Evolutionary conservation across 164 flowering plant genomes (phyloP), one percentile per base, ranked within the genome.

Genomic region (grape (Vitis vinifera)): DNA sequence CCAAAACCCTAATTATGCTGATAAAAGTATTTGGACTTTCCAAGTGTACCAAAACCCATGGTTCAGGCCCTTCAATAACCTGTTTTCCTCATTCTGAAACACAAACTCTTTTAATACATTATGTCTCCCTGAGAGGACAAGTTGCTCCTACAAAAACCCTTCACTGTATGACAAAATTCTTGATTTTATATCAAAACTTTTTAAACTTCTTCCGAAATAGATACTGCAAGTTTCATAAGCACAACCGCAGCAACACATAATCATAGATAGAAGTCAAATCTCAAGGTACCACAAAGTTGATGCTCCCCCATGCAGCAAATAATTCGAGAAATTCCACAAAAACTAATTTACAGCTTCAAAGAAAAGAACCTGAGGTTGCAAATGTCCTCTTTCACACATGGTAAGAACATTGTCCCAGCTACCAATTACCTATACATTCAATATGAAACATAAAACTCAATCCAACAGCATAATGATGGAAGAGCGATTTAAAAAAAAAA

Each of bases 281-380:
- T 30, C 62, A 73, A 67, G 47, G 59, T 70, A 60, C 15, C 60
- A 44, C 49, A 57, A 72, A 68, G 52, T 68, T 52, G 60, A 71
- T 49, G 74, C 71, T 68, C 69, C 56, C 63, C 64, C 12, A 14
- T 10, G 51, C 61, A 63, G 75, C 50, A 66, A 62, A 59, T 48
- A 58, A 44, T 59, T 58, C 16, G 50, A 74, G 11, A 47, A 72
- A 57, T 59, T 69, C 67, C 70, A 51, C 31, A 60, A 56, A 48
- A 64, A 61, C 80, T 88, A 89, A 58, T 86, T 83, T 80, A 84
- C 88, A 83, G 97, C 92, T 86, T 93, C 99, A 73, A 77, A 96
- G 67, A 95, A 89, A 68, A 95, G 94, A 82, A 95, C 94, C 82
- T 95, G 99, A 58, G 99, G 99, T 76, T 96, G 99, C 76, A 93